Evolutionary conservation across 805 yeast species (phyloP), one percentile per base, ranked within the genome.

Genomic region (Zygoascus biomembranicola): DNA sequence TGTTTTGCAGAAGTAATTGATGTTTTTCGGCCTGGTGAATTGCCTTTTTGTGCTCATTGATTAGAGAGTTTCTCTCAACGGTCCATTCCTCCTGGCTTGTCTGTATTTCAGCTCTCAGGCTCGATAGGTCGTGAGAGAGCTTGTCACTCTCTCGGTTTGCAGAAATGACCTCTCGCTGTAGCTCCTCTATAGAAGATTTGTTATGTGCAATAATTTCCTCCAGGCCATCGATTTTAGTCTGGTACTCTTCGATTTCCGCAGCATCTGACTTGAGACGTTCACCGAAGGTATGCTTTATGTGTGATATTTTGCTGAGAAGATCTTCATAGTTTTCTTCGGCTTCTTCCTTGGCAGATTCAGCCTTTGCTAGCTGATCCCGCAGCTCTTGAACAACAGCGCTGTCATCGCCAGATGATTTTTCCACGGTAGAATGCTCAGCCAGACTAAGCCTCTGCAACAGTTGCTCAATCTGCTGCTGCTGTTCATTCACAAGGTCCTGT

Each of bases 341-440:
- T 23, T 66, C 68, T 37, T 69, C 75, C 20, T 77, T 66, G 47
- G 70, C 72, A 16, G 74, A 78, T 58, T 79, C 78, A 1, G 78
- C 73, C 4, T 69, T 71, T 13, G 51, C 87, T 18, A 87, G 70
- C 59, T 85, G 87, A 2, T 66, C 69, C 62, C 85, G 84, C 0
- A 88, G 72, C 54, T 79, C 84, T 63, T 85, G 41, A 32, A 20
- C 32, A 4, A 41, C 43, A 9, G 37, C 32, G 16, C 47, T 6
- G 19, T 23, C 49, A 16, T 31, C 35, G 18, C 28, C 32, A 16
- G 23, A 19, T 14, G 19, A 5, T 4, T 37, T 16, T 13, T 20
- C 18, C 6, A 37, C 16, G 2, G 32, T 20, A 9, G 28, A 10
- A 9, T 32, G 3, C 32, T 49, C 51, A 5, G 32, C 18, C 31